phyloP scores from a whole-genome alignment of 2,329 filamentous ascomycete species.

The Ophiostoma ips region DNA sequence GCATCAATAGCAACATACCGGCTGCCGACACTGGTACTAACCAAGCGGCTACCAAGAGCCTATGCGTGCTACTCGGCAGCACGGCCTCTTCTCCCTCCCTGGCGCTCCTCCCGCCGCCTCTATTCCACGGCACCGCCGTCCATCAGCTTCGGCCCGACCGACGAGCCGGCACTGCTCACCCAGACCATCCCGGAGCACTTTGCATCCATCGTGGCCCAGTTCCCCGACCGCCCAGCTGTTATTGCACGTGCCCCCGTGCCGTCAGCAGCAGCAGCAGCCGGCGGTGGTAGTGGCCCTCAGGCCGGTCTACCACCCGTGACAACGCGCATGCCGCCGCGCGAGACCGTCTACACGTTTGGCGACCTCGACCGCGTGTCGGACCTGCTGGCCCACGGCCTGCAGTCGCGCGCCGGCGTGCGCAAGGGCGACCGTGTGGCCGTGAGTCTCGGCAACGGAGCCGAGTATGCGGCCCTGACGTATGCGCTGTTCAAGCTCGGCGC shows the following conservation, averaged over 20 bases:
- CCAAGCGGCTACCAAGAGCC: not conserved
- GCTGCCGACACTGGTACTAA: not conserved
- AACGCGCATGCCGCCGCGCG: constrained; percentile 19
- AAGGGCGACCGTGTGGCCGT: constrained; percentile 80
- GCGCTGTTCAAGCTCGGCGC: constrained; percentile 91
- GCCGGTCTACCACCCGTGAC: not conserved
- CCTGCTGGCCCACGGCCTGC: constrained; percentile 56
- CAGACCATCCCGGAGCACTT: constrained; percentile 64
- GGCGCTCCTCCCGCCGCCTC: not conserved
- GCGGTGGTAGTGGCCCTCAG: not conserved
- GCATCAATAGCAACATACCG: not conserved
- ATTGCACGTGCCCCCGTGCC: constrained; percentile 33
- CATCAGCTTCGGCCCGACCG: constrained; percentile 3
- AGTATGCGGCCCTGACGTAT: constrained; percentile 77
- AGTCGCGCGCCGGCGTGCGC: constrained; percentile 49
- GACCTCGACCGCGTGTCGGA: constrained; percentile 65
- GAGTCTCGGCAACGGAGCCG: constrained; percentile 70
- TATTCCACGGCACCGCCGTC: not conserved
- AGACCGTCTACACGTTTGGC: constrained; percentile 59
- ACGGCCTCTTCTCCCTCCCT: not conserved
- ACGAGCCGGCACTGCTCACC: constrained; percentile 49
- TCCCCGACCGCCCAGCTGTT: constrained; percentile 51
- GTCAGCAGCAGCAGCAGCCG: constrained; percentile 3
- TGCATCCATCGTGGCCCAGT: constrained; percentile 43
- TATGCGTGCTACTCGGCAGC: not conserved